Conservation (phyloP, 2,329 filamentous ascomycete species). For the Onygenales sp. region DNA sequence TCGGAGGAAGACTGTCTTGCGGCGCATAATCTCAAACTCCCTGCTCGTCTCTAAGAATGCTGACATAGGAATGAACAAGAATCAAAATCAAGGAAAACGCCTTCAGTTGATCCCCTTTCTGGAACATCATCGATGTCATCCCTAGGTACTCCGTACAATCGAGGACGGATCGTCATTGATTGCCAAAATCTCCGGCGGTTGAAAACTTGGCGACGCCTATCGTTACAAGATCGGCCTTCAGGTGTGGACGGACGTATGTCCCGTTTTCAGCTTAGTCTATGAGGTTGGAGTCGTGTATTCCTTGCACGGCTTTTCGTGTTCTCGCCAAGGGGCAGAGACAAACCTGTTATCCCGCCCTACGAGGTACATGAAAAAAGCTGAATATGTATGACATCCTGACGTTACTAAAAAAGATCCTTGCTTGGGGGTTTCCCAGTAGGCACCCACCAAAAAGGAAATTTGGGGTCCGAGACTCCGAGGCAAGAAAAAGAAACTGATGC, state of each 20-base stretch:
- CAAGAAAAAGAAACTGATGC: too few relatives aligned
- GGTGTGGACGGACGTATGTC: not conserved
- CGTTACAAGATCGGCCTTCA: not conserved
- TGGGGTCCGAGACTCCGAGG: too few relatives aligned
- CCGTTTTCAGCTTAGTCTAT: not conserved
- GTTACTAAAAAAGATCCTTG: too few relatives aligned
- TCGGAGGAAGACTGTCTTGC: too few relatives aligned
- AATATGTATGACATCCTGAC: too few relatives aligned
- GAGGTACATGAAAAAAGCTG: too few relatives aligned
- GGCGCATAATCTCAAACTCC: too few relatives aligned
- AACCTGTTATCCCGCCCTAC: too few relatives aligned
- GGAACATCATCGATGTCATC: not conserved
- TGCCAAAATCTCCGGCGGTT: not conserved
- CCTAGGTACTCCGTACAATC: not conserved
- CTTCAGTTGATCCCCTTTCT: not conserved
- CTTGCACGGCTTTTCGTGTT: not conserved
- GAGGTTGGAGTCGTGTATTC: not conserved
- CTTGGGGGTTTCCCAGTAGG: too few relatives aligned
- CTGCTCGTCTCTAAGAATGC: not conserved
- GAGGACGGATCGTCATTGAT: not conserved
- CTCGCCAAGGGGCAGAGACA: too few relatives aligned
- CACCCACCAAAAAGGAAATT: too few relatives aligned
- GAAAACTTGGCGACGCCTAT: not conserved
- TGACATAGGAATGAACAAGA: not conserved
- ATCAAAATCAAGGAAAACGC: not conserved